Conservation (phyloP, 1,284 basidiomycete species). For the Farysia itapuensis region DNA sequence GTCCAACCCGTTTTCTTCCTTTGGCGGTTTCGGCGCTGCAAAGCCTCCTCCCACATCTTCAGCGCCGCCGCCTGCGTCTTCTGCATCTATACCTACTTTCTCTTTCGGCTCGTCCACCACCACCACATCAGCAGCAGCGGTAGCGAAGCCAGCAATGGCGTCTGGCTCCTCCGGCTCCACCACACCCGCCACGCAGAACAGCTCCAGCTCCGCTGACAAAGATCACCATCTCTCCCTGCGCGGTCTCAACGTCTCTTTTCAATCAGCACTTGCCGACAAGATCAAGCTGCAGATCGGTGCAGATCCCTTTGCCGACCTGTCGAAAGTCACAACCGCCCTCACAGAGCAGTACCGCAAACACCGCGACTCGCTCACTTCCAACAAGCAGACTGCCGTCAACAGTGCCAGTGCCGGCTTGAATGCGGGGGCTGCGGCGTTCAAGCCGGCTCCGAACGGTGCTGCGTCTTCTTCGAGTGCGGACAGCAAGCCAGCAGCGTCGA, state of each 20-base stretch:
- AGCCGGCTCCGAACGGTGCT: not conserved
- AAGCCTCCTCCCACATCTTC: no score
- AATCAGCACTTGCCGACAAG: slow-evolving; percentile 12
- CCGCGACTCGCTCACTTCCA: not conserved
- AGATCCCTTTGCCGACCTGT: slow-evolving; percentile 29
- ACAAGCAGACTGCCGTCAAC: no score
- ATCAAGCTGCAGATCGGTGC: slow-evolving; percentile 23
- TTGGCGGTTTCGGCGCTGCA: not conserved
- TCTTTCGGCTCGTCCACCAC: slow-evolving; percentile 2
- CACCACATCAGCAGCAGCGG: slow-evolving; percentile 4
- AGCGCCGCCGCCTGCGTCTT: not conserved
- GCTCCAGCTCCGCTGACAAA: slow-evolving; percentile 2
- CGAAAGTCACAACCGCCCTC: slow-evolving; percentile 12
- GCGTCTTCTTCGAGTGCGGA: not conserved
- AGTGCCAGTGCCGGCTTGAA: no score
- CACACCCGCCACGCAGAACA: not conserved
- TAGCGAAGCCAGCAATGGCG: not conserved
- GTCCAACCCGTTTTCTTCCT: slow-evolving; percentile 1
- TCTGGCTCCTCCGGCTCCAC: not conserved
- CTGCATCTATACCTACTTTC: slow-evolving; percentile 1
- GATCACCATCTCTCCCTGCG: slow-evolving; percentile 18
- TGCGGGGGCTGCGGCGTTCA: no score
- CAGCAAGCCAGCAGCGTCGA: not conserved
- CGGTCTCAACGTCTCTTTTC: slow-evolving; percentile 24
- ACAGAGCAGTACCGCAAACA: slow-evolving; percentile 28